A percentile compares a stretch with the other conserved stretches of the same genome.
phyloP scores from a whole-genome alignment of 352 stramenopile species.

The Globisporangium cederbergense region DNA sequence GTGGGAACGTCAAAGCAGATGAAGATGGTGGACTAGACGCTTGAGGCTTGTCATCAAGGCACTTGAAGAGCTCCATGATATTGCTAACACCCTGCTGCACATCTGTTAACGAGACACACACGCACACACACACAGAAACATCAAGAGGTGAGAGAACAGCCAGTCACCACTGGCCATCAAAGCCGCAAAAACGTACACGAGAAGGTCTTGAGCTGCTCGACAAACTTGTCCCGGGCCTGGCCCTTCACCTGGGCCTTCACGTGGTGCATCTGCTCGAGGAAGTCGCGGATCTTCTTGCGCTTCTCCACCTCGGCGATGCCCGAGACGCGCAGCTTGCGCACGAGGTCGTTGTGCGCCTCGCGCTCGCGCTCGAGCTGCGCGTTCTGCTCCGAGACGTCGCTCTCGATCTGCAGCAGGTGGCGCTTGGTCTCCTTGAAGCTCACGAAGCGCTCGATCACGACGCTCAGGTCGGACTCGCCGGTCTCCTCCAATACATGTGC shows the following conservation, averaged over 20 bases:
- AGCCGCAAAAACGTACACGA: conserved; percentile 30
- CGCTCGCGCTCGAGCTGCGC: conserved; percentile 28
- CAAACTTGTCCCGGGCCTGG: conserved; percentile 35
- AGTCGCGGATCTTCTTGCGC: conserved; percentile 52
- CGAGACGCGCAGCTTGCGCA: conserved; percentile 40
- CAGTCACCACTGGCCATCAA: neutral
- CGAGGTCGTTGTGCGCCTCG: conserved; percentile 24
- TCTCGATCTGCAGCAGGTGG: conserved; percentile 48
- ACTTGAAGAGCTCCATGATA: conserved; percentile 51
- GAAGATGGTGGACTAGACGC: conserved; percentile 8
- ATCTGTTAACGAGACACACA: conserved; percentile 17
- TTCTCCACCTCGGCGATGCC: conserved; percentile 47
- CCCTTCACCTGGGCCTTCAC: conserved; percentile 33
- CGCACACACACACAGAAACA: neutral
- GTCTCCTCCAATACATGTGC: conserved; percentile 46
- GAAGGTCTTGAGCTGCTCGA: conserved; percentile 47
- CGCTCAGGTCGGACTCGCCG: conserved; percentile 39
- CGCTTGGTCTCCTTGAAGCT: conserved; percentile 30
- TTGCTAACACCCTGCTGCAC: conserved; percentile 57
- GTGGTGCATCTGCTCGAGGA: conserved; percentile 42
- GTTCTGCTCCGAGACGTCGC: conserved; percentile 29
- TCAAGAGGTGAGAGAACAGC: neutral
- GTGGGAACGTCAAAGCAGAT: conserved; percentile 10
- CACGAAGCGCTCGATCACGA: conserved; percentile 50
- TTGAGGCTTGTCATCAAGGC: conserved; percentile 34